phyloP scores from a whole-genome alignment of 73 alveolate genomes.

The Paramecium pentaurelia region DNA sequence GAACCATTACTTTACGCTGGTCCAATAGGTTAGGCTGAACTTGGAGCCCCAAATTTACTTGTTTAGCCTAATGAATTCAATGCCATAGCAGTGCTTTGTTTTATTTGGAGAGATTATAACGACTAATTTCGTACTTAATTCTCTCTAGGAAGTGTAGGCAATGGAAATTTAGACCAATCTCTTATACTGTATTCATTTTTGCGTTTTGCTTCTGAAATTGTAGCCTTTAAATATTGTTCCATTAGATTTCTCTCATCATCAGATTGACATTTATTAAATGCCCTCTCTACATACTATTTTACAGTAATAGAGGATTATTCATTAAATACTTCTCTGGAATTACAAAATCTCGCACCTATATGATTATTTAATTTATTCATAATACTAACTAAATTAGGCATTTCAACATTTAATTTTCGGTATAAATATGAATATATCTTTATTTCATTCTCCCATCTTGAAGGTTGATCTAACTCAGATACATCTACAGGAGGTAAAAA shows the following conservation, averaged over 20 bases:
- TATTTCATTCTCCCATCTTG: conserved; percentile 30
- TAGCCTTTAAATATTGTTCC: conserved; percentile 57
- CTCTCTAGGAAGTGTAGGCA: conserved; percentile 69
- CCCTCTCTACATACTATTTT: conserved; percentile 64
- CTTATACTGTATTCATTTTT: conserved; percentile 45
- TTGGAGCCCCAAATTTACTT: conserved; percentile 33
- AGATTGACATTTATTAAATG: conserved; percentile 68
- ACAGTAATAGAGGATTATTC: conserved; percentile 33
- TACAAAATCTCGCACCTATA: conserved; percentile 11
- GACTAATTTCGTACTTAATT: conserved; percentile 41
- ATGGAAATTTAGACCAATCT: conserved; percentile 72
- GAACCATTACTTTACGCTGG: conserved; percentile 40
- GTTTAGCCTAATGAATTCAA: not conserved
- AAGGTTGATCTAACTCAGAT: not conserved
- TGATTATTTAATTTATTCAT: not conserved
- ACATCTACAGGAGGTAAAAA: not conserved
- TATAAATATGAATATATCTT: not conserved
- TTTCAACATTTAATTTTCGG: not conserved
- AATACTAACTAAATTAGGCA: conserved; percentile 12
- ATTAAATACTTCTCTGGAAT: conserved; percentile 4
- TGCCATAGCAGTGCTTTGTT: not conserved
- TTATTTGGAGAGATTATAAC: not conserved
- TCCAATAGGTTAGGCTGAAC: not conserved
- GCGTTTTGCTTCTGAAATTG: conserved; percentile 55
- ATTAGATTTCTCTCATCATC: conserved; percentile 60